Evolutionary conservation across 345 rosid genomes (phyloP).

Genomic region (Salix udensis): DNA sequence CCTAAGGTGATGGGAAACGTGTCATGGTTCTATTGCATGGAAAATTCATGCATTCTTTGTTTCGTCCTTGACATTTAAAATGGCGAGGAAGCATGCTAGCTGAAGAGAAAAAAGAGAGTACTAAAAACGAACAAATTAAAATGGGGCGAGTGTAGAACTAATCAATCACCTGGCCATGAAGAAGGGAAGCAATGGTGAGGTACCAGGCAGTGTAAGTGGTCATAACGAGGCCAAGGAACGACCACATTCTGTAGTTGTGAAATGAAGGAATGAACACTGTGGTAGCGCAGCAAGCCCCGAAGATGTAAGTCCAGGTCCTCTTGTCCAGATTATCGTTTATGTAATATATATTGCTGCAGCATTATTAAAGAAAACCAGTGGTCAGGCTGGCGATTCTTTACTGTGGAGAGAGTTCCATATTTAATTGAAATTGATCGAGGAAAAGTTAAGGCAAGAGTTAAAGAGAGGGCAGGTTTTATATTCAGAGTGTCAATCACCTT

Average conservation of each 20-base stretch:
- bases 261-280: conserved; percentile 97
- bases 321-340: conserved; percentile 97
- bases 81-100: background rate
- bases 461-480: background rate
- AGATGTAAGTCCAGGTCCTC: conserved; percentile 99
- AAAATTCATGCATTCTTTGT: background rate
- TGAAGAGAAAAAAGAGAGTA: no score
- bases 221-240: conserved; percentile 94
- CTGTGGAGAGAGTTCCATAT: background rate
- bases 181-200: conserved; percentile 83
- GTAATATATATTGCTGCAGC: conserved; percentile 93
- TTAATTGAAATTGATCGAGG: background rate
- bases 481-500: conserved; percentile 39
- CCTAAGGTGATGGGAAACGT: background rate
- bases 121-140: background rate
- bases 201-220: conserved; percentile 99
- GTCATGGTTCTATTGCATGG: conserved; percentile 3
- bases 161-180: conserved; percentile 80
- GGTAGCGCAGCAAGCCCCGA: conserved; percentile 98
- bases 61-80: background rate
- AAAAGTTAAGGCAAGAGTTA: conserved; percentile 19
- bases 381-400: conserved; percentile 10
- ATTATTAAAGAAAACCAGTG: background rate
- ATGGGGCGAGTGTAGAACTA: background rate
- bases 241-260: conserved; percentile 99